A percentile compares a stretch with the other conserved stretches of the same genome.
Evolutionary conservation across 306 rosid genomes (phyloP).

Genomic region (Pachyrhizus erosus): DNA sequence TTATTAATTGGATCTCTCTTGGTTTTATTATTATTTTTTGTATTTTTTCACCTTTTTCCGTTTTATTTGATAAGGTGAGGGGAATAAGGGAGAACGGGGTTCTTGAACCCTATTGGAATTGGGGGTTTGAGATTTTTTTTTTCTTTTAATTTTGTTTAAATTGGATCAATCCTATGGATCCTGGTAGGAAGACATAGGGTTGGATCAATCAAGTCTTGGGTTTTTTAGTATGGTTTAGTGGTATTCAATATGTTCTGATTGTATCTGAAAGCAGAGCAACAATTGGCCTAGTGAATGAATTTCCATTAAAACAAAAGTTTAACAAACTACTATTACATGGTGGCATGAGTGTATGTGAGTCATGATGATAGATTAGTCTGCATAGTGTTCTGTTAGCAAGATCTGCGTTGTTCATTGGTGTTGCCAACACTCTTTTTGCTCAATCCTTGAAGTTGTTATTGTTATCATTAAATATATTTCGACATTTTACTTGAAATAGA

Average conservation of each 20-base stretch:
- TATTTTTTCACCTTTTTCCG: not conserved
- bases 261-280: slow-evolving; percentile 4
- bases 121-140: not conserved
- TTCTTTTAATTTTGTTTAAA: not conserved
- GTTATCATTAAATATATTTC: not conserved
- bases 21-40: not conserved
- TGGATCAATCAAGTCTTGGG: slow-evolving; percentile 2
- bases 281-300: not conserved
- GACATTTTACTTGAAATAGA: not conserved
- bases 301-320: not conserved
- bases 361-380: slow-evolving; percentile 14
- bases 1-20: slow-evolving; percentile 34
- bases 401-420: not conserved
- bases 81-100: slow-evolving; percentile 16
- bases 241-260: not conserved
- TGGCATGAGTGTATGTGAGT: slow-evolving; percentile 3
- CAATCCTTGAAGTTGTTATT: not conserved
- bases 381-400: not conserved
- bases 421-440: slow-evolving; percentile 24
- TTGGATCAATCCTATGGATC: slow-evolving; percentile 30
- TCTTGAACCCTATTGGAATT: not conserved
- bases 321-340: not conserved
- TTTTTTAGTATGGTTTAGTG: not conserved
- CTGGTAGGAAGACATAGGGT: not conserved
- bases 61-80: not conserved